Evolutionary conservation across 2,329 filamentous ascomycete genomes (phyloP).

Genomic region (Colletotrichum lini): DNA sequence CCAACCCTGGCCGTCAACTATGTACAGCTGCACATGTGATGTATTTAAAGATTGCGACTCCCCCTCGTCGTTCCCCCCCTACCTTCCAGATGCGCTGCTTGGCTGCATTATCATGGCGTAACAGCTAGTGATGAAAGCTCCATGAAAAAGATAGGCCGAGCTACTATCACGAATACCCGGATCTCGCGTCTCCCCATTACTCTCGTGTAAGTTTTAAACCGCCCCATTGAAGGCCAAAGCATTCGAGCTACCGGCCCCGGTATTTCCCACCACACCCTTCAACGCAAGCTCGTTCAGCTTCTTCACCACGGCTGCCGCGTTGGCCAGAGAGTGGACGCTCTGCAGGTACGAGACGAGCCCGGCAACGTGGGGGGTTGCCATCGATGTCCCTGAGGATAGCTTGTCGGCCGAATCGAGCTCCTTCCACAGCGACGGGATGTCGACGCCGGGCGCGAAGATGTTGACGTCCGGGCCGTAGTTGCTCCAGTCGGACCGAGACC

Average conservation of each 20-base stretch:
- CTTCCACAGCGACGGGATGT: slow-evolving; percentile 62
- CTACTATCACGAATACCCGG: too few relatives aligned
- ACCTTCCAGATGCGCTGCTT: not conserved
- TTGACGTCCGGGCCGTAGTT: slow-evolving; percentile 58
- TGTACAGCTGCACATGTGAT: too few relatives aligned
- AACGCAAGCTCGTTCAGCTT: not conserved
- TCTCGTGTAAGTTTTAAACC: not conserved
- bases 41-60: too few relatives aligned
- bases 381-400: slow-evolving; percentile 39
- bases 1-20: not conserved
- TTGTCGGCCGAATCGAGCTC: not conserved
- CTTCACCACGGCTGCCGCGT: slow-evolving; percentile 2
- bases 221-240: not conserved
- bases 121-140: too few relatives aligned
- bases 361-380: slow-evolving; percentile 45
- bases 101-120: not conserved
- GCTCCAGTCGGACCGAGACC: slow-evolving; percentile 60
- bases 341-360: slow-evolving; percentile 45
- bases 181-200: not conserved
- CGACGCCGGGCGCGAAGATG: slow-evolving; percentile 33
- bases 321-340: slow-evolving; percentile 14
- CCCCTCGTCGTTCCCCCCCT: not conserved
- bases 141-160: too few relatives aligned
- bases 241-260: not conserved
- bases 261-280: not conserved